Evolutionary conservation across 2,329 filamentous ascomycete genomes (phyloP).

Genomic region (Onygenales sp.): DNA sequence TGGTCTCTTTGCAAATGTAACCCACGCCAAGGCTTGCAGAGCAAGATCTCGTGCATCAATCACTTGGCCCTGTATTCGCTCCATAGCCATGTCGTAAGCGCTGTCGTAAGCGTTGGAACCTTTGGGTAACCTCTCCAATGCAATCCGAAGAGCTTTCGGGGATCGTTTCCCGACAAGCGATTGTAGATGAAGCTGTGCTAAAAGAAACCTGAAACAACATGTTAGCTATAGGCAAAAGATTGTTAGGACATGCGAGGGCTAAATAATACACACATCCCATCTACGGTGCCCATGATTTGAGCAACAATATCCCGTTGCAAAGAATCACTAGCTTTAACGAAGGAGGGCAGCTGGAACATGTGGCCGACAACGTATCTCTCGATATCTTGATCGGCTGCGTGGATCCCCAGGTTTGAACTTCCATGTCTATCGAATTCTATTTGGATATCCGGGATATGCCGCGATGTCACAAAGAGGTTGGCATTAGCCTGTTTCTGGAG

Average conservation of each 20-base stretch:
- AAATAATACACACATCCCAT: constrained; percentile 12
- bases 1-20: constrained; percentile 27
- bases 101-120: constrained; percentile 24
- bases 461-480: constrained; percentile 8
- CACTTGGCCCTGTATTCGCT: constrained; percentile 2
- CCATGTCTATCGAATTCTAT: background rate
- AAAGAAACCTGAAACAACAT: constrained; percentile 17
- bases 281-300: constrained; percentile 7
- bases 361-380: constrained; percentile 8
- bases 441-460: constrained; percentile 5
- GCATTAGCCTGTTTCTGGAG: background rate
- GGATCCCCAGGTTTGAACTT: background rate
- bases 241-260: constrained; percentile 10
- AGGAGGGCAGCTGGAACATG: constrained; percentile 6
- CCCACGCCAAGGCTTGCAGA: constrained; percentile 31
- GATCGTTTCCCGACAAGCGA: constrained; percentile 12
- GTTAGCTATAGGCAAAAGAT: background rate
- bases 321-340: background rate
- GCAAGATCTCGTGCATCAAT: constrained; percentile 20
- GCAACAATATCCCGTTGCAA: constrained; percentile 9
- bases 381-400: constrained; percentile 7
- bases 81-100: constrained; percentile 35
- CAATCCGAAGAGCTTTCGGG: constrained; percentile 21
- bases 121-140: constrained; percentile 22
- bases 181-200: constrained; percentile 16